phyloP scores from a whole-genome alignment of 345 rosid species.

The Eutrema heterophyllum region DNA sequence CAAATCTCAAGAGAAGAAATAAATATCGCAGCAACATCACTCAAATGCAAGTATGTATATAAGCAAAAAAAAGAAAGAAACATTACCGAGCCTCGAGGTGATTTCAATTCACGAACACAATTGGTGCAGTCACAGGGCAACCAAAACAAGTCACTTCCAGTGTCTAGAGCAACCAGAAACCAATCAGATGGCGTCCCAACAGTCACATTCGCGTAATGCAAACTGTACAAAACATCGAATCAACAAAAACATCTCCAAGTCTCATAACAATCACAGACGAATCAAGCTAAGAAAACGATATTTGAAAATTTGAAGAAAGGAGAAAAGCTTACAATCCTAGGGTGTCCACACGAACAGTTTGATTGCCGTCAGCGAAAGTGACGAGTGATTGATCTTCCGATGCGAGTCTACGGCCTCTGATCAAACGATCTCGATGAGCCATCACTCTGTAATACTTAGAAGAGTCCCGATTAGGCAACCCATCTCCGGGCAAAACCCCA shows the following conservation, averaged over 20 bases:
- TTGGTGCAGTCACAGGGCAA: conserved; percentile 77
- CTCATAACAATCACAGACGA: not conserved
- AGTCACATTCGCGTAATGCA: conserved; percentile 78
- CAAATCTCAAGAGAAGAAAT: not conserved
- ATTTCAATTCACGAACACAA: conserved; percentile 44
- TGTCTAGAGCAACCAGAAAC: conserved; percentile 84
- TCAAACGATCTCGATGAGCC: conserved; percentile 65
- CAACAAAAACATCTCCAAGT: not conserved
- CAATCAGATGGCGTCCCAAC: conserved; percentile 70
- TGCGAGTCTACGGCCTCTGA: conserved; percentile 69
- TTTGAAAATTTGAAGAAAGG: not conserved
- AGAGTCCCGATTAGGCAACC: conserved; percentile 65
- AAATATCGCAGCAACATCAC: not conserved
- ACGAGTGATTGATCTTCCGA: conserved; percentile 45
- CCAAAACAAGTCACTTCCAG: conserved; percentile 96
- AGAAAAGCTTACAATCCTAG: conserved; percentile 68
- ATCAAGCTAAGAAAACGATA: not conserved
- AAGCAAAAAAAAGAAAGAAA: not conserved
- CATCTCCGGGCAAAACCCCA: conserved; percentile 51
- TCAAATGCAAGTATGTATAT: not conserved
- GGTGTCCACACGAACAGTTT: conserved; percentile 41
- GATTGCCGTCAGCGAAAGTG: conserved; percentile 66
- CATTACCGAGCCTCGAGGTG: conserved; percentile 42
- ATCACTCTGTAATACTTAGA: conserved; percentile 51
- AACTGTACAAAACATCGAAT: conserved; percentile 40